Conservation (phyloP, 768 basidiomycete genomes). For the Kwoniella dejecticola region DNA sequence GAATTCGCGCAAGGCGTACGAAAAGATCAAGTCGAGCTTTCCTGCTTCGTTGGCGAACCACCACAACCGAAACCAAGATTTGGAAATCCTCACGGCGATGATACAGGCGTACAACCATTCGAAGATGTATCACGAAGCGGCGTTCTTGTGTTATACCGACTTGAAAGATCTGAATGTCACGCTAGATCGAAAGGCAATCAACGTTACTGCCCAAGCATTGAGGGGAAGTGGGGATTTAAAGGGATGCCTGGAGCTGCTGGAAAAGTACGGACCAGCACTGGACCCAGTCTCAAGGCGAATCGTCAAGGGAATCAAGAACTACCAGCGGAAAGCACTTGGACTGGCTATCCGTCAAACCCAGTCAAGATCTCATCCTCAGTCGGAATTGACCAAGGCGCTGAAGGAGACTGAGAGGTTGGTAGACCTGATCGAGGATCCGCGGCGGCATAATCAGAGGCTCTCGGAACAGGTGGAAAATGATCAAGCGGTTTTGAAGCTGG, state of each 20-base stretch:
- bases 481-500: neutral
- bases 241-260: constrained; percentile 4
- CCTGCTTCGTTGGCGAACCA: too few species aligned
- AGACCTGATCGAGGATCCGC: neutral
- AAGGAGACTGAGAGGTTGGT: neutral
- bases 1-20: neutral
- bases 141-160: constrained; percentile 18
- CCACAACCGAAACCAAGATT: neutral
- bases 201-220: constrained; percentile 13
- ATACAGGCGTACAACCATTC: constrained; percentile 14
- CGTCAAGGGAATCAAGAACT: constrained; percentile 11
- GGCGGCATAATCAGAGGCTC: neutral
- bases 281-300: constrained; percentile 4
- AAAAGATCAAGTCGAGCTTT: neutral
- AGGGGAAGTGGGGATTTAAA: constrained; percentile 9
- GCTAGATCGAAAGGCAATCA: constrained; percentile 15
- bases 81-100: constrained; percentile 14
- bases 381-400: neutral
- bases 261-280: constrained; percentile 3
- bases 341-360: neutral
- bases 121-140: constrained; percentile 4
- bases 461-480: constrained; percentile 4
- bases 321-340: constrained; percentile 8
- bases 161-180: constrained; percentile 11
- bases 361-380: neutral